Evolutionary conservation across 768 basidiomycete genomes (phyloP).

Genomic region (Hemileccinum impolitum): DNA sequence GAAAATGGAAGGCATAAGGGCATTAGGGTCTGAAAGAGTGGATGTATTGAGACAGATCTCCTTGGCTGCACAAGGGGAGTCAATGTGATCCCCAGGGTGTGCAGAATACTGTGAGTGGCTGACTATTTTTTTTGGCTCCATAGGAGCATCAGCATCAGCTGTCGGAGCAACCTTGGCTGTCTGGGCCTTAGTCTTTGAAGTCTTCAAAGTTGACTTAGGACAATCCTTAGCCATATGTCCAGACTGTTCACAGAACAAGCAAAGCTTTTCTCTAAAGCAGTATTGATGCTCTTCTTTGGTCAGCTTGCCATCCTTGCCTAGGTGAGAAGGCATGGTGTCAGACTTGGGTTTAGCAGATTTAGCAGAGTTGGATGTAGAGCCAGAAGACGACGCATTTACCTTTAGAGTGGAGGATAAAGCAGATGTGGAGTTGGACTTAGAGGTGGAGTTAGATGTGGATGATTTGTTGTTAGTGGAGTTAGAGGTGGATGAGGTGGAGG

Average conservation of each 20-base stretch:
- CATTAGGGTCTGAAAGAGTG: too few relatives aligned
- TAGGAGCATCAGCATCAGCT: neutral
- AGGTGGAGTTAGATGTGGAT: too few relatives aligned
- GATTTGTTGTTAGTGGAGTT: too few relatives aligned
- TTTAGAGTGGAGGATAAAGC: too few relatives aligned
- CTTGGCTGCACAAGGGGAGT: neutral
- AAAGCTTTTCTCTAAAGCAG: neutral
- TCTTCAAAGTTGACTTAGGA: too few relatives aligned
- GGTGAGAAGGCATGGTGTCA: too few relatives aligned
- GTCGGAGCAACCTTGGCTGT: neutral
- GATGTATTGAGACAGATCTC: conserved; percentile 4
- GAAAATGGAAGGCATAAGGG: neutral
- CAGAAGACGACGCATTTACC: too few relatives aligned
- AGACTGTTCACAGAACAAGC: neutral
- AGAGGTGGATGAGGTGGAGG: neutral
- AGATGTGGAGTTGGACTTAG: too few relatives aligned
- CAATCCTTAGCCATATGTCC: too few relatives aligned
- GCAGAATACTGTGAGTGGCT: neutral
- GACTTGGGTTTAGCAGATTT: too few relatives aligned
- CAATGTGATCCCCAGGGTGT: neutral
- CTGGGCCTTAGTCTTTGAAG: neutral
- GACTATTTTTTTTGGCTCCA: conserved; percentile 7
- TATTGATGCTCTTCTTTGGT: neutral
- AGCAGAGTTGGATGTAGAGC: neutral
- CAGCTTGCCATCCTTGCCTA: too few relatives aligned